Conservation (phyloP, 257 asterid species). For the Ajuga chamaepitys region DNA sequence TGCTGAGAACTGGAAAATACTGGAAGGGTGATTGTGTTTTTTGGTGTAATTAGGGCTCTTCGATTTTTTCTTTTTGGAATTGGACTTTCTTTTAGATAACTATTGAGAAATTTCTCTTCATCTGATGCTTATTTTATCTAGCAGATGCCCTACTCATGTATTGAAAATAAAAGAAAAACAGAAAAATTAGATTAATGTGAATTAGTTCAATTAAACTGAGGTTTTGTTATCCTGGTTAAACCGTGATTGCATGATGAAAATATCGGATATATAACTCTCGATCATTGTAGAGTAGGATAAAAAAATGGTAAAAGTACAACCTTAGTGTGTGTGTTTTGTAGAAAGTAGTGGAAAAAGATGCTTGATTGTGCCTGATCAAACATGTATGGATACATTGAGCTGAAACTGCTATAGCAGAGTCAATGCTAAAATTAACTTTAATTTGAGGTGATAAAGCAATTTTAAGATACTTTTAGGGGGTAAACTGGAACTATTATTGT, state of each 20-base stretch:
- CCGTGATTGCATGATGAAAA: no score
- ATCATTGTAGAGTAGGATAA: neutral
- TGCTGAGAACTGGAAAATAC: neutral
- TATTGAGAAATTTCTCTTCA: neutral
- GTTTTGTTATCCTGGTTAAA: neutral
- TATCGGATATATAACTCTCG: no score
- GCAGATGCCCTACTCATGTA: neutral
- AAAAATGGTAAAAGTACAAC: neutral
- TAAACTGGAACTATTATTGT: neutral
- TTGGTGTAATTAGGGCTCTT: neutral
- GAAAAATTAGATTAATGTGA: neutral
- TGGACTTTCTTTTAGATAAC: neutral
- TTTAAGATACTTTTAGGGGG: neutral
- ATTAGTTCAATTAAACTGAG: neutral
- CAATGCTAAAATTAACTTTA: neutral
- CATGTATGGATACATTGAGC: neutral
- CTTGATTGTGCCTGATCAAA: neutral
- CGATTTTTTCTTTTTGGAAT: neutral
- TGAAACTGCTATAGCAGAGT: neutral
- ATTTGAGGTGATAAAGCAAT: neutral
- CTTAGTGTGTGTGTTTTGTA: no score
- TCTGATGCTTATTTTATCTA: neutral
- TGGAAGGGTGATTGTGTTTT: neutral
- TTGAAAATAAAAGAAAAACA: neutral
- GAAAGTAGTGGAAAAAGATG: neutral